Conservation (phyloP, 2,329 filamentous ascomycete genomes). For the Ophiostoma himal-ulmi region DNA sequence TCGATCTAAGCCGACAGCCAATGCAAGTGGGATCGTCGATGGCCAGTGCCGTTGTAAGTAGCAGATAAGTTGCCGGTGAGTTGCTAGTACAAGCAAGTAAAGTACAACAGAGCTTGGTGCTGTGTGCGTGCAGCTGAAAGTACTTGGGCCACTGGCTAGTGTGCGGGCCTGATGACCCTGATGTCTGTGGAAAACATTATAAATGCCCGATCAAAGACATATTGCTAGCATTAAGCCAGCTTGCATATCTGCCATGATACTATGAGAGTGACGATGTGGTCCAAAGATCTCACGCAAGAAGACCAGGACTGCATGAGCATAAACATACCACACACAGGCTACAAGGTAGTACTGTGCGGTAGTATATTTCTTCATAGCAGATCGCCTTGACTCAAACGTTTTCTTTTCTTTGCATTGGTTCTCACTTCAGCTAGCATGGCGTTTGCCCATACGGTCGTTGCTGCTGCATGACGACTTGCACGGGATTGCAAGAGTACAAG, state of each 20-base stretch:
- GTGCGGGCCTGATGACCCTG: background rate
- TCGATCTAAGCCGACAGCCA: background rate
- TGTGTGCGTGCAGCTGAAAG: background rate
- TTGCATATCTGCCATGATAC: background rate
- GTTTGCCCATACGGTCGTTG: background rate
- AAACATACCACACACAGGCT: too few relatives aligned
- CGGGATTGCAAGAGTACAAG: background rate
- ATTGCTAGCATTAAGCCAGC: background rate
- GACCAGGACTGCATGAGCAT: too few relatives aligned
- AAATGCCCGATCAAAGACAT: constrained; percentile 8
- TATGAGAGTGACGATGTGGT: background rate
- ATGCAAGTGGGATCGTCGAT: background rate
- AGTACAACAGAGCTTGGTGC: background rate
- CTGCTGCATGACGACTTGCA: background rate
- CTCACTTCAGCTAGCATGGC: background rate
- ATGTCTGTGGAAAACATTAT: background rate
- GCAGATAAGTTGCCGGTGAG: background rate
- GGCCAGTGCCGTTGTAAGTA: background rate
- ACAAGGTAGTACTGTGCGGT: too few relatives aligned
- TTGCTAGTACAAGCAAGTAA: background rate
- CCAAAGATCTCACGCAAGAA: background rate
- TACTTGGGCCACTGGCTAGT: background rate
- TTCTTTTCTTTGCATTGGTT: background rate
- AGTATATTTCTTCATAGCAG: too few relatives aligned
- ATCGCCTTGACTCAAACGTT: background rate